These are phyloP conservation scores for Cadophora gregata DNA, from an alignment of 2,329 filamentous ascomycete species.

Conservation along the genomic window DNA sequence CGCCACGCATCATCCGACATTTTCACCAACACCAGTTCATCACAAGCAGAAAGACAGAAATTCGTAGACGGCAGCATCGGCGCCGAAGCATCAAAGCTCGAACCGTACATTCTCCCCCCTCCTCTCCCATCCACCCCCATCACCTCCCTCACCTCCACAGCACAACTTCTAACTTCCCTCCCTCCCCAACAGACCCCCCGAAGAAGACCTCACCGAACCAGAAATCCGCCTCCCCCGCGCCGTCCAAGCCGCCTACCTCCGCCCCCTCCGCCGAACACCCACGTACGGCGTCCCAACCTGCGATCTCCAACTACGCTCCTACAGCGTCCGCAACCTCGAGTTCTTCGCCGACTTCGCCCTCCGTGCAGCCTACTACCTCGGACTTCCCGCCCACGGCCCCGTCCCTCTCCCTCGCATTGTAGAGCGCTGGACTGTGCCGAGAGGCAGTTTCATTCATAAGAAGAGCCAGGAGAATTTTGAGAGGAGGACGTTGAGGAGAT, in stretches of 20 bases:
- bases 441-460: constrained; percentile 91
- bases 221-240: constrained; percentile 69
- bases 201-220: constrained; percentile 1
- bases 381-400: constrained; percentile 84
- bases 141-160: background rate
- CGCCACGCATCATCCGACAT: constrained; percentile 9
- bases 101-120: background rate
- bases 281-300: constrained; percentile 82
- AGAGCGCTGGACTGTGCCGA: constrained; percentile 93
- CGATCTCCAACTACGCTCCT: constrained; percentile 92
- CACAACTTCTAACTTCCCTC: background rate
- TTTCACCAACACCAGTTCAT: background rate
- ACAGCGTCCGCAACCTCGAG: constrained; percentile 86
- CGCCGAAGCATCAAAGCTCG: background rate
- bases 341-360: constrained; percentile 95
- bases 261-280: constrained; percentile 77
- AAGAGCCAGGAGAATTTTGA: constrained; percentile 99
- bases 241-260: constrained; percentile 85
- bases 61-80: constrained; percentile 17
- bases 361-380: constrained; percentile 91
- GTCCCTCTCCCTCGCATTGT: constrained; percentile 84
- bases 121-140: background rate
- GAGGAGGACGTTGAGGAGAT: constrained; percentile 79
- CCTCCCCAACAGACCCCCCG: constrained; percentile 6
- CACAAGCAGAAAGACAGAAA: constrained; percentile 13